Evolutionary conservation across 768 basidiomycete genomes (phyloP).

Genomic region (Collybiopsis confluens): DNA sequence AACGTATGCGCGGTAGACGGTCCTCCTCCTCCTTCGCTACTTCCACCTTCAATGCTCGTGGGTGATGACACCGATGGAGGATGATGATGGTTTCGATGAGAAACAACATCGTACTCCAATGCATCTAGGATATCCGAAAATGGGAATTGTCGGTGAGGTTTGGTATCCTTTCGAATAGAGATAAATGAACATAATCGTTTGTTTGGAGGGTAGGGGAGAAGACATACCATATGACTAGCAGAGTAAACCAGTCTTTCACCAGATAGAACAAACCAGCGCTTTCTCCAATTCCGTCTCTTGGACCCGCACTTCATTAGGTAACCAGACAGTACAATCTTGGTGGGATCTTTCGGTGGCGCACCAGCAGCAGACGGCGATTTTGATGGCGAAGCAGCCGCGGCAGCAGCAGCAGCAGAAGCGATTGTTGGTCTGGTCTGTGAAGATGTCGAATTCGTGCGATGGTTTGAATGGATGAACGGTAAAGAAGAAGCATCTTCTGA

Average conservation of each 20-base stretch:
- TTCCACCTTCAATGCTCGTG: constrained; percentile 28
- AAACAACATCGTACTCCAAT: constrained; percentile 74
- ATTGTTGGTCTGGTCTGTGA: constrained; percentile 40
- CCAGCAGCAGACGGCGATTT: constrained; percentile 28
- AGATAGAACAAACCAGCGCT: constrained; percentile 95
- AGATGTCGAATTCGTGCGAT: constrained; percentile 37
- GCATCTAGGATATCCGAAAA: constrained; percentile 88
- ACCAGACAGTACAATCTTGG: constrained; percentile 81
- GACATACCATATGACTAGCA: constrained; percentile 89
- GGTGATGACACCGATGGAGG: constrained; percentile 33
- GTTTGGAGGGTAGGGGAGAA: too few species aligned
- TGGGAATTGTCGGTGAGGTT: constrained; percentile 81
- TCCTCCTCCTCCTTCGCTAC: too few species aligned
- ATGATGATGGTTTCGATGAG: constrained; percentile 42
- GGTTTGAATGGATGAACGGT: constrained; percentile 32
- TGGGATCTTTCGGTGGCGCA: constrained; percentile 46
- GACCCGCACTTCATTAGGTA: constrained; percentile 97
- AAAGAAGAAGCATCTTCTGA: constrained; percentile 68
- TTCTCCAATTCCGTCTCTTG: constrained; percentile 92
- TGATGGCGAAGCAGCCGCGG: constrained; percentile 43
- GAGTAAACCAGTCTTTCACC: constrained; percentile 85
- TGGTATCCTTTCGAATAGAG: too few species aligned
- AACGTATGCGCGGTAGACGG: constrained; percentile 63
- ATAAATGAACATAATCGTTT: too few species aligned
- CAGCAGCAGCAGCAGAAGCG: too few species aligned